A percentile compares a stretch with the other conserved stretches of the same genome.
Conservation (phyloP, 78 protist species). For the Ministeria vibrans region DNA sequence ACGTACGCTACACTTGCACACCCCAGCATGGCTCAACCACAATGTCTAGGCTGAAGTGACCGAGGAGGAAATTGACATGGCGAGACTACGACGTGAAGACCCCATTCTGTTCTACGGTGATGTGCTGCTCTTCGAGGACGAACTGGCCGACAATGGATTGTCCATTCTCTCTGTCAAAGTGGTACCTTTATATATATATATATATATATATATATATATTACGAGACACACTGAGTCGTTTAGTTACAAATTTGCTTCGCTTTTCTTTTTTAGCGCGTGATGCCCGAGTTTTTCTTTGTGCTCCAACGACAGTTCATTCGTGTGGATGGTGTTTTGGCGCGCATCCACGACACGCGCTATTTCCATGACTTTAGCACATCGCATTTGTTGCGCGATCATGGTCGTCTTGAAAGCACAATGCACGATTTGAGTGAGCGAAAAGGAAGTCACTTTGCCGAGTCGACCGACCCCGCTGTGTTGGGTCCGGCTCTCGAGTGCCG, state of each 20-base stretch:
- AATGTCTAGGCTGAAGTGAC: constrained; percentile 6
- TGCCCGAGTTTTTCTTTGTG: constrained; percentile 45
- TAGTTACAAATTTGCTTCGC: background rate
- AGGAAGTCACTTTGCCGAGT: too few species aligned
- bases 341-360: constrained; percentile 51
- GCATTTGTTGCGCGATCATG: constrained; percentile 36
- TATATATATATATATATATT: too few species aligned
- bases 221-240: background rate
- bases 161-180: constrained; percentile 33
- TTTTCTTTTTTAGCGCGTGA: constrained; percentile 47
- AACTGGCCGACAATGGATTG: constrained; percentile 67
- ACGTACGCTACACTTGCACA: too few species aligned
- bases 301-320: constrained; percentile 50
- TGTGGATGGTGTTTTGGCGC: constrained; percentile 56
- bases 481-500: too few species aligned
- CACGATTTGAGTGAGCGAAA: too few species aligned
- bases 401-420: too few species aligned
- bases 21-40: background rate
- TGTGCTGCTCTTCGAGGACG: constrained; percentile 59
- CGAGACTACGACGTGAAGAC: constrained; percentile 37
- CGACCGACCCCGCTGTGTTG: too few species aligned
- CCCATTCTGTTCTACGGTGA: constrained; percentile 61
- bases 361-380: constrained; percentile 37
- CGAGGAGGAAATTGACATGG: constrained; percentile 41
- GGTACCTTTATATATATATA: constrained; percentile 11